Base-by-base conservation (phyloP, 805 yeast species). In the Barnettozyma siamensis region DNA sequence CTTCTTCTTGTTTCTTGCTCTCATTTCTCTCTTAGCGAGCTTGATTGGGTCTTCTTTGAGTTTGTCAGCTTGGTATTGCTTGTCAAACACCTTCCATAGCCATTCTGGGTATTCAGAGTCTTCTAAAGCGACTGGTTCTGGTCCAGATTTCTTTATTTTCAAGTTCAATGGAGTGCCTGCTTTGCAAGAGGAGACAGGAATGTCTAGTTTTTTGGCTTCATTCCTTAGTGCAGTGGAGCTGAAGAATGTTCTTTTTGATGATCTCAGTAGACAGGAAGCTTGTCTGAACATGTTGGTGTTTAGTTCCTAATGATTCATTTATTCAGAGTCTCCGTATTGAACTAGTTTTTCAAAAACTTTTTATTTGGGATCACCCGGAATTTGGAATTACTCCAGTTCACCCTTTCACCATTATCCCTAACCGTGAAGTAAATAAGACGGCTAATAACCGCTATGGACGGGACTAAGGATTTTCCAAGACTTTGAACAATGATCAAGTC, bases 81-180 rank as follows among this genome's bases (percentile, higher is more conserved):
- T 67, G 60, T 89, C 95, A 26, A 88, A 72, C 36, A 86, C 69
- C 5, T 73, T 76, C 98, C 98, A 93, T 40, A 91, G 71, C 99
- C 99, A 91, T 34, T 74, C 85, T 5, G 99, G 99, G 58, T 91
- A 91, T 54, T 89, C 95, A 30, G 69, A 69, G 59, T 93, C 98
- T 46, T 83, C 87, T 41, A 83, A 63, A 2, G 98, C 98, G 5
- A 87, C 79, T 8, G 94, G 88, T 52, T 88, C 96, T 45, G 81
- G 78, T n/a, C 91, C 94, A 29, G 73, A 70, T 57, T 88, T 88
- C 57, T 76, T 76, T 33, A 91, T 72, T 53, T 84, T 83, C 54
- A 88, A 65, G 48, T 82, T 81, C 46, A 85, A 66, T 9, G 73
- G 69, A 0, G 93, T 83, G 45, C 98, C 88, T 38, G 85, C 81